Evolutionary conservation across 805 yeast genomes (phyloP).

Genomic region (Metschnikowia drakensbergensis): DNA sequence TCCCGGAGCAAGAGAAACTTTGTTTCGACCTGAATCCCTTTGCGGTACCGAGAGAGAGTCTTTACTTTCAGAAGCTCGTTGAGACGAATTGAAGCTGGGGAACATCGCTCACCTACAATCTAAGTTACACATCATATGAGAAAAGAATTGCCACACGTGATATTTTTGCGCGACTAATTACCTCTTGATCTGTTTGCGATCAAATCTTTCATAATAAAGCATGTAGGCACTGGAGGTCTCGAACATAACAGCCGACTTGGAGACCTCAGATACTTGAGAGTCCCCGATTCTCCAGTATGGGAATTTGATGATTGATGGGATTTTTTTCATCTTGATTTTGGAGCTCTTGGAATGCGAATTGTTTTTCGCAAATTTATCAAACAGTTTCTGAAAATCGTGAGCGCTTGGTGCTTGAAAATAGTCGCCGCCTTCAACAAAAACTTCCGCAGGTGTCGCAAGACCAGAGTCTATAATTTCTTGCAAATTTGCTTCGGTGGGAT

Average conservation of each 20-base stretch:
- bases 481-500: constrained; percentile 31
- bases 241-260: constrained; percentile 51
- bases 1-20: constrained; percentile 70
- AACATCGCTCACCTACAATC: constrained; percentile 9
- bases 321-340: constrained; percentile 45
- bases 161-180: constrained; percentile 9
- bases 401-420: constrained; percentile 26
- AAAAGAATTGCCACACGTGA: constrained; percentile 5
- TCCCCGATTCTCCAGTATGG: constrained; percentile 91
- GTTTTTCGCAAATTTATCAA: constrained; percentile 11
- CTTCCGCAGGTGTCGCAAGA: constrained; percentile 39
- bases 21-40: constrained; percentile 25
- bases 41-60: constrained; percentile 14
- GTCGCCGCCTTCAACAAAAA: constrained; percentile 30
- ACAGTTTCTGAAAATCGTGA: constrained; percentile 14
- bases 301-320: constrained; percentile 50
- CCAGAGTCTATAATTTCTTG: constrained; percentile 41
- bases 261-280: constrained; percentile 59
- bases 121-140: background rate
- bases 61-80: constrained; percentile 23
- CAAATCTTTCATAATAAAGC: constrained; percentile 70
- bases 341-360: constrained; percentile 10
- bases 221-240: constrained; percentile 81
- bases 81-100: constrained; percentile 32
- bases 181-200: constrained; percentile 17